Base-by-base conservation (phyloP, 1,139 yeast genomes). In the Yamadazyma taylorii region DNA sequence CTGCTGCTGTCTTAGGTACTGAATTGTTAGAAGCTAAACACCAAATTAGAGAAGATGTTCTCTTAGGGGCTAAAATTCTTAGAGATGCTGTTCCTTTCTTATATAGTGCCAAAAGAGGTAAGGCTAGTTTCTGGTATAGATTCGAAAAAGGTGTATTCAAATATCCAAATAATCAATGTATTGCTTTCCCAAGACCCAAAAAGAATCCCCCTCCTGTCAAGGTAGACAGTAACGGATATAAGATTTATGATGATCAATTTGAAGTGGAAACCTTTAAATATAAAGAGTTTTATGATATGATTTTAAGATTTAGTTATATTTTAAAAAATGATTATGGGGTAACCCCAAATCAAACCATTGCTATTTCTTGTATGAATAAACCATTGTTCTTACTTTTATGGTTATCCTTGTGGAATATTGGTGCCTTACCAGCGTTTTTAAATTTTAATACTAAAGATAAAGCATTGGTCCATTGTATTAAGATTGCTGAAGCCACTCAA, bases 401-500 rank as follows among this genome's bases (percentile, higher is more conserved):
- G 95, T 70, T 86, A 45, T 84, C 96, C 0, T 63, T 86, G 37
- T 89, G 97, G 97, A 85, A 88, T 52, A 70, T 90, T 36, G 97
- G 97, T 21, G 96, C 96, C 1, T 62, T 75, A 12, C 97, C 97
- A 0, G 89, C 96, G 1, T 85, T 90, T 51, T 65, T 90, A 53
- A 90, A 90, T 62, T 87, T 81, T 64, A 90, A 89, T 58, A 73
- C 86, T 37, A 71, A 75, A 38, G 92, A 85, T 32, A 72, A 75
- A 41, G 84, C 96, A 0, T 71, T 90, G 48, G 76, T 81, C 14
- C 97, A 92, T 62, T 88, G 96, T 48, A 67, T 90, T 53, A 78
- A 78, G 49, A 77, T 85, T 24, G 84, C 89, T 17, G 62, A 75
- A n/a, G 76, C 85, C 1, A 53, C 69, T 8, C 79, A 81, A 48